Base-by-base conservation (phyloP, 306 rosid species). In the Gynostemma pentaphyllum region DNA sequence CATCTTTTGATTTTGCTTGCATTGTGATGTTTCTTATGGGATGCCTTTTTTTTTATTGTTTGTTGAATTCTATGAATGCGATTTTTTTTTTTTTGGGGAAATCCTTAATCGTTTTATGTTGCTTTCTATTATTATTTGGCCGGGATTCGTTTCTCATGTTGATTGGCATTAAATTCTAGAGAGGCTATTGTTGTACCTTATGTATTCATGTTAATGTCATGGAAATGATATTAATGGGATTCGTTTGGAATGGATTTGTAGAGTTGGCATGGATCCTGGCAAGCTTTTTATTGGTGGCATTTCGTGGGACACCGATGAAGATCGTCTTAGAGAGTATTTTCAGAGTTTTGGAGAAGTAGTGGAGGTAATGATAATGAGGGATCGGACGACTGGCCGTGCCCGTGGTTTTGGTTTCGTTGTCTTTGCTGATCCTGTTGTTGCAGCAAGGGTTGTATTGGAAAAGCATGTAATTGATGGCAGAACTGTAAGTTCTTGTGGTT, bases 261-360 rank as follows among this genome's bases (percentile, higher is more conserved):
- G 69, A 46, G 56, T 64, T 41, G 69, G 56, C 41, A 64, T 64
- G 69, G 69, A 64, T 45, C 69, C 69, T 64, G 54, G 69, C 44
- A 64, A 64, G 69, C 84, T 90, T 67, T 90, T 90, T 78, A 82
- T 90, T 54, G 95, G 95, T 9, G 95, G 97, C 62, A 90, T 90
- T 76, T 91, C 98, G 22, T 91, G 98, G 98, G 96, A 91, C 92
- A 91, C 98, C 21, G 83, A 82, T 79, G 96, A 88, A 75, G 96
- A 85, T 69, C 92, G 98, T 45, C 92, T 91, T 53, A 82, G 85
- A 67, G 95, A 91, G 76, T 88, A 91, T 75, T 91, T 91, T 76
- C 81, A 80, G 72, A 50, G 76, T 21, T 91, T 77, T 60, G 98
- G 98, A 14, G 96, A 88, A 71, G 95, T 91, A 50, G 84, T 85